These are phyloP conservation scores for Pseudotulostoma volvatum DNA, from an alignment of 495 filamentous ascomycete genomes.

Conservation along the genomic window DNA sequence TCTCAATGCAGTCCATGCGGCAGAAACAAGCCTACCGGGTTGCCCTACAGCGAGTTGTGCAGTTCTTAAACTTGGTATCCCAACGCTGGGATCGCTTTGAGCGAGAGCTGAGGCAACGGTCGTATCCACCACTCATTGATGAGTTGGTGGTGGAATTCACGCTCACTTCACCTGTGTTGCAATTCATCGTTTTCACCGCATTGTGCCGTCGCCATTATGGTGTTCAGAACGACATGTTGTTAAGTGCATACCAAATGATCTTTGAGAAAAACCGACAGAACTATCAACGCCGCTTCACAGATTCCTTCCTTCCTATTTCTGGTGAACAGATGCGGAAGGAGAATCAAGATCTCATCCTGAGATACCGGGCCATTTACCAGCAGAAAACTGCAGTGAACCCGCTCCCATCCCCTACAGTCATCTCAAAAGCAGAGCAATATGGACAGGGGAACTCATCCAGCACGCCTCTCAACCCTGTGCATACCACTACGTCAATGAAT, in stretches of 20 bases:
- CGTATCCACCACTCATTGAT: conserved; percentile 43
- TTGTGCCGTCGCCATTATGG: conserved; percentile 20
- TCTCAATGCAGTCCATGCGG: conserved; percentile 14
- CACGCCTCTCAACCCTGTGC: too few relatives aligned
- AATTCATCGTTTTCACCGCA: conserved; percentile 43
- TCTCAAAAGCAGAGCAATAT: conserved; percentile 1
- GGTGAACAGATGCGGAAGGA: conserved; percentile 6
- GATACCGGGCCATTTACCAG: conserved; percentile 3
- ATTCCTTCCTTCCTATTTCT: not conserved
- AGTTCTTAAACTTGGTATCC: conserved; percentile 22
- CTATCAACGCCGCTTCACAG: conserved; percentile 6
- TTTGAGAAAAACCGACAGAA: conserved; percentile 8
- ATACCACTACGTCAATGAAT: too few relatives aligned
- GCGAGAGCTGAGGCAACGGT: conserved; percentile 13
- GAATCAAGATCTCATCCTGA: conserved; percentile 4
- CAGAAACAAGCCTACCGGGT: conserved; percentile 10
- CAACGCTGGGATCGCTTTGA: conserved; percentile 15
- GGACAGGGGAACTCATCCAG: too few relatives aligned
- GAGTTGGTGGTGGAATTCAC: conserved; percentile 37
- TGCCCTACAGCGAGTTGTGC: conserved; percentile 14
- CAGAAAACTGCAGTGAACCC: too few relatives aligned
- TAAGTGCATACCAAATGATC: conserved; percentile 7
- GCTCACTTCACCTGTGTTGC: conserved; percentile 38
- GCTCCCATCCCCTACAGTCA: too few relatives aligned
- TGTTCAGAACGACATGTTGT: not conserved